These are phyloP conservation scores for Botrytis galanthina DNA, from an alignment of 2,329 filamentous ascomycete genomes.

Conservation along the genomic window DNA sequence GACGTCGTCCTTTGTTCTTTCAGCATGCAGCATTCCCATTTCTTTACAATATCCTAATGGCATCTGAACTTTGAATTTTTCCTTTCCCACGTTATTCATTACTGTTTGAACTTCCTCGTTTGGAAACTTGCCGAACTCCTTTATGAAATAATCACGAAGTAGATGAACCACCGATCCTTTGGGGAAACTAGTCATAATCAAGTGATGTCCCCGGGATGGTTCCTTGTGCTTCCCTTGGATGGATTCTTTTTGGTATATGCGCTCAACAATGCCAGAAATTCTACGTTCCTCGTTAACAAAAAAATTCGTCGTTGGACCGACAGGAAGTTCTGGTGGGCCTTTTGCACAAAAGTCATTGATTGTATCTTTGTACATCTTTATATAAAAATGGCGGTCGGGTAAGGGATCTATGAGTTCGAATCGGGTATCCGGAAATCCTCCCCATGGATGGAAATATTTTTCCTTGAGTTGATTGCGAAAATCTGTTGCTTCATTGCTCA, in stretches of 20 bases:
- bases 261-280: not conserved
- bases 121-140: not conserved
- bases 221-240: not conserved
- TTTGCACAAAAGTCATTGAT: not conserved
- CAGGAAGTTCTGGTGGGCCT: not conserved
- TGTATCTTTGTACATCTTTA: slow-evolving; percentile 4
- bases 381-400: not conserved
- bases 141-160: not conserved
- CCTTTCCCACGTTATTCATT: not conserved
- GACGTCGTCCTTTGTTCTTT: not conserved
- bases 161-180: not conserved
- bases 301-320: not conserved
- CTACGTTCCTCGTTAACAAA: not conserved
- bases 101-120: not conserved
- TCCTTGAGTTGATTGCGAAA: not conserved
- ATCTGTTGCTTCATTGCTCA: not conserved
- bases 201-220: not conserved
- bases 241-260: not conserved
- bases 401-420: not conserved
- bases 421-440: slow-evolving; percentile 1
- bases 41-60: not conserved
- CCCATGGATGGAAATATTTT: not conserved
- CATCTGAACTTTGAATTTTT: not conserved
- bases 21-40: not conserved
- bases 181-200: not conserved